These are phyloP conservation scores for Nepenthes alata DNA, from an alignment of 179 eudicot species.

Conservation along the genomic window DNA sequence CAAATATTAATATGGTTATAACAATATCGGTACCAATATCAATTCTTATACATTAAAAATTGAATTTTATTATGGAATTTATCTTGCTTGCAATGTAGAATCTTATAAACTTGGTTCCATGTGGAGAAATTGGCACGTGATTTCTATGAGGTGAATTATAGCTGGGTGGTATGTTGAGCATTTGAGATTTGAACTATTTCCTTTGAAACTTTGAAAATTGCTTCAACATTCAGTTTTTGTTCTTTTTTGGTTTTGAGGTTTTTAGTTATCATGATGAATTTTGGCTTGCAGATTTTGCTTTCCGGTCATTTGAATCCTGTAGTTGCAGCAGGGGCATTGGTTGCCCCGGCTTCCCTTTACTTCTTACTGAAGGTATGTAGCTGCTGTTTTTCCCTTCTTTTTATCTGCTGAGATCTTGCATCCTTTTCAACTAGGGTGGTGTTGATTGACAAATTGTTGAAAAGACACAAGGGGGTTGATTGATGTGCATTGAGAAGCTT, in stretches of 20 bases:
- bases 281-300: slow-evolving; percentile 62
- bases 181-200: not conserved
- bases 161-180: not conserved
- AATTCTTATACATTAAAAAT: too few relatives aligned
- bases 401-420: not conserved
- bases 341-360: slow-evolving; percentile 71
- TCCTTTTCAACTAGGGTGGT: too few relatives aligned
- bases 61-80: too few relatives aligned
- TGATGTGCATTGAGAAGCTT: too few relatives aligned
- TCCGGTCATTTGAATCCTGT: slow-evolving; percentile 47
- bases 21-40: too few relatives aligned
- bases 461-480: too few relatives aligned
- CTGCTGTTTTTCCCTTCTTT: not conserved
- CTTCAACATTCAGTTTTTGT: not conserved
- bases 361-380: slow-evolving; percentile 59
- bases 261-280: not conserved
- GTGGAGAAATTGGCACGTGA: not conserved
- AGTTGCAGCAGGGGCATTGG: slow-evolving; percentile 78
- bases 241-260: not conserved
- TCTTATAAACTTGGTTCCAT: not conserved
- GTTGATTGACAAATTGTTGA: too few relatives aligned
- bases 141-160: not conserved
- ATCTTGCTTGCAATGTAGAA: too few relatives aligned
- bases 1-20: too few relatives aligned
- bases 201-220: not conserved